Conservation (phyloP, 1,284 basidiomycete species). For the Rhodotorula sp. region DNA sequence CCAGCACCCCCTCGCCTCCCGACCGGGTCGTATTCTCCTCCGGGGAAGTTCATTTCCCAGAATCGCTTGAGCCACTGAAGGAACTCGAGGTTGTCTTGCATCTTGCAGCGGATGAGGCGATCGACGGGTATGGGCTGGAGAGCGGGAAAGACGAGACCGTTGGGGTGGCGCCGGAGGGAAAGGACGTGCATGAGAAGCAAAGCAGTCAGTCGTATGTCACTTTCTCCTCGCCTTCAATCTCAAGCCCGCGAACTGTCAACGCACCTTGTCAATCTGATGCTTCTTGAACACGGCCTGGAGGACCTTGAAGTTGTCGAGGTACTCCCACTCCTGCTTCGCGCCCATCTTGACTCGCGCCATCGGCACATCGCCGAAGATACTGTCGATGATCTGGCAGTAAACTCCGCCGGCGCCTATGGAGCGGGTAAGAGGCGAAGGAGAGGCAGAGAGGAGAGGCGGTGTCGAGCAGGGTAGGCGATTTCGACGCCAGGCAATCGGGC, state of each 20-base stretch:
- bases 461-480: background rate
- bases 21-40: conserved; percentile 83
- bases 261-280: conserved; percentile 88
- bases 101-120: conserved; percentile 93
- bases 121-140: conserved; percentile 87
- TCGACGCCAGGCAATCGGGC: background rate
- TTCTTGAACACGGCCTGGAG: conserved; percentile 82
- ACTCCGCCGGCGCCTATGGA: conserved; percentile 63
- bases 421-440: background rate
- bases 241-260: conserved; percentile 33
- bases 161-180: background rate
- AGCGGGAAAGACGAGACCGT: too few relatives aligned
- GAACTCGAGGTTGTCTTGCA: conserved; percentile 99
- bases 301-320: conserved; percentile 90
- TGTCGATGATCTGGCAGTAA: conserved; percentile 87
- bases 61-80: conserved; percentile 95
- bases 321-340: conserved; percentile 90
- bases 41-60: conserved; percentile 90
- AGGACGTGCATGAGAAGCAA: background rate
- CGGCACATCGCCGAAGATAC: conserved; percentile 85
- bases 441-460: background rate
- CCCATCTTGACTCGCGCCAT: conserved; percentile 88
- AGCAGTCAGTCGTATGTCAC: background rate
- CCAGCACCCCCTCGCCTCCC: conserved; percentile 67
- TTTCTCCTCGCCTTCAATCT: background rate